Evolutionary conservation across 306 rosid genomes (phyloP).

Genomic region (Luffa acutangula): DNA sequence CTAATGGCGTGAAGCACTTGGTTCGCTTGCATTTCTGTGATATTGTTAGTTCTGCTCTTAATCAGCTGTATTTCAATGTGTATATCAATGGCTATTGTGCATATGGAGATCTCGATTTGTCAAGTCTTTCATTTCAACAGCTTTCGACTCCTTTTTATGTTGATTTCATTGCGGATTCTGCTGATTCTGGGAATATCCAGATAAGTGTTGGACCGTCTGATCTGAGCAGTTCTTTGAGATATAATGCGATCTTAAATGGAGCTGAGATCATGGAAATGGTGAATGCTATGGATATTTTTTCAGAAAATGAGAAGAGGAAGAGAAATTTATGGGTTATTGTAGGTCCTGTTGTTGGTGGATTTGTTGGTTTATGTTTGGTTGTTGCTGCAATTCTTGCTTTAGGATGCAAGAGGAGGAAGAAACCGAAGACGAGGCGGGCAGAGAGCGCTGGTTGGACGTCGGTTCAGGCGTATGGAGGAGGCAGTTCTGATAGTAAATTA

Average conservation of each 20-base stretch:
- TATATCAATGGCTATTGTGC: constrained; percentile 71
- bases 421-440: constrained; percentile 33
- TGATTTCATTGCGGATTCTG: constrained; percentile 69
- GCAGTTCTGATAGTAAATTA: constrained; percentile 72
- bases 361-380: constrained; percentile 30
- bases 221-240: constrained; percentile 45
- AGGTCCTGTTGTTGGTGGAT: constrained; percentile 55
- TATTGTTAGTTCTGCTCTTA: constrained; percentile 58
- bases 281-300: constrained; percentile 14
- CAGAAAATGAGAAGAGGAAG: constrained; percentile 15
- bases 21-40: constrained; percentile 92
- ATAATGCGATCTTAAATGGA: constrained; percentile 87
- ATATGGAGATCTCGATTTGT: constrained; percentile 69
- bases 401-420: constrained; percentile 51
- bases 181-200: constrained; percentile 38
- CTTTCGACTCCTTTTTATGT: constrained; percentile 68
- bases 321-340: constrained; percentile 39
- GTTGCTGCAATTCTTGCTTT: constrained; percentile 32
- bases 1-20: constrained; percentile 31
- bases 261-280: constrained; percentile 91
- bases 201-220: constrained; percentile 88
- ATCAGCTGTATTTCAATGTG: constrained; percentile 65
- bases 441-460: constrained; percentile 92
- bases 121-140: constrained; percentile 35
- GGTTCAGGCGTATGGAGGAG: constrained; percentile 60